Percentiles rank a stretch among this genome's conserved stretches.
Conservation (phyloP, 2,329 filamentous ascomycete genomes). For the Scolecobasidium constrictum region DNA sequence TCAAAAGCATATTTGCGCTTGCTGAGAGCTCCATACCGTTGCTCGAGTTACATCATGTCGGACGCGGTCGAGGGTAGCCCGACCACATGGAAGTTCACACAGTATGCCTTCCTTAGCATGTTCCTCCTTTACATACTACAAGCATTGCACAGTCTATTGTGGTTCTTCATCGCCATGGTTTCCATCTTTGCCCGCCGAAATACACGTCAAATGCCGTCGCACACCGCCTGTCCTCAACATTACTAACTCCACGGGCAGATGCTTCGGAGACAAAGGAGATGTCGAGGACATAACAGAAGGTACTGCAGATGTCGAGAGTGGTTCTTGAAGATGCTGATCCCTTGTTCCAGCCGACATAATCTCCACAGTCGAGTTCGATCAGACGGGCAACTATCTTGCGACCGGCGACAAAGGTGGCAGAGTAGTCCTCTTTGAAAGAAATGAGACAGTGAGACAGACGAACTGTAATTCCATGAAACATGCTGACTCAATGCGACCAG, state of each 20-base stretch:
- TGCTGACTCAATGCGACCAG: conserved; percentile 39
- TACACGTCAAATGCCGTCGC: no score
- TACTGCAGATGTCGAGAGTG: no score
- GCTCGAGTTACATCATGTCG: conserved; percentile 76
- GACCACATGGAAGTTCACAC: conserved; percentile 99
- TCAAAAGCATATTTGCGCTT: no score
- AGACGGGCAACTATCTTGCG: conserved; percentile 79
- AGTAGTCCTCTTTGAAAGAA: conserved; percentile 80
- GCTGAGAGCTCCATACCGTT: no score
- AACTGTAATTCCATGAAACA: conserved; percentile 2
- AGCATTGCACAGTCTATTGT: no score
- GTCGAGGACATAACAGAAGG: conserved; percentile 98
- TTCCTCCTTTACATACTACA: no score
- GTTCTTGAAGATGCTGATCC: not conserved
- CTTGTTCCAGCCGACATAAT: conserved; percentile 65
- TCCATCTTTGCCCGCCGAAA: no score
- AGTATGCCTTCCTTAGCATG: conserved; percentile 51
- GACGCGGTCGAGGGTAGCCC: conserved; percentile 77
- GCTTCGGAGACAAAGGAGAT: conserved; percentile 99
- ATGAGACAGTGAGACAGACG: conserved; percentile 68
- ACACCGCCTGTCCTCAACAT: no score
- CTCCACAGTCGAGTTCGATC: conserved; percentile 83
- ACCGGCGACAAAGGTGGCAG: conserved; percentile 84
- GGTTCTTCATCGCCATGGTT: no score
- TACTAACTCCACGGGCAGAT: no score